phyloP scores from a whole-genome alignment of 2,329 filamentous ascomycete species.

The Penicillium sp. region DNA sequence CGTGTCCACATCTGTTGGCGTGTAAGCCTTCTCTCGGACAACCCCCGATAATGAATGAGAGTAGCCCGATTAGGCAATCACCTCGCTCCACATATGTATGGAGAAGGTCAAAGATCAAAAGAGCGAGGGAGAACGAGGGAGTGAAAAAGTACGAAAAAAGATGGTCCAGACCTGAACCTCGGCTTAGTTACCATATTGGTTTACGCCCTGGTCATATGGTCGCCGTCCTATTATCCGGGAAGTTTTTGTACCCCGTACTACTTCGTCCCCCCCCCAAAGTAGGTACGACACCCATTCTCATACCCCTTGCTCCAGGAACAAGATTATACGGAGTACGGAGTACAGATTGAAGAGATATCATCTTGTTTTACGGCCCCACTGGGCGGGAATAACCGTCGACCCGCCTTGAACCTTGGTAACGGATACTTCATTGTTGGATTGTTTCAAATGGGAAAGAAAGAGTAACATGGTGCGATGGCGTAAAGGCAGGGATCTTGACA shows the following conservation, averaged over 20 bases:
- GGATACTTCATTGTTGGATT: conserved; percentile 1
- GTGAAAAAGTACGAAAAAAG: neutral
- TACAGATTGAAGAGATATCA: neutral
- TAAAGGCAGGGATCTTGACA: neutral
- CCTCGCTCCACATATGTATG: neutral
- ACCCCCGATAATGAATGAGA: neutral
- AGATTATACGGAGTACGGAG: neutral
- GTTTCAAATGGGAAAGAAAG: neutral
- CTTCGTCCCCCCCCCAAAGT: neutral
- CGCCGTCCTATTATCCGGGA: neutral
- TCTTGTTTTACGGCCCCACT: conserved; percentile 4
- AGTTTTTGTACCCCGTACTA: neutral
- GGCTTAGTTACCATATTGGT: conserved; percentile 1
- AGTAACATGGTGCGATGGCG: neutral
- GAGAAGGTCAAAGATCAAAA: neutral
- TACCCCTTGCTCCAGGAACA: neutral
- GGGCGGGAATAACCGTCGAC: conserved; percentile 8
- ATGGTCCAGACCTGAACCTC: neutral
- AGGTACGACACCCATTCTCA: neutral
- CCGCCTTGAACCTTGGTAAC: neutral
- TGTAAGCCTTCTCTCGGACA: neutral
- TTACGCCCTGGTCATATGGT: neutral
- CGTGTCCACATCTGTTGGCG: conserved; percentile 1
- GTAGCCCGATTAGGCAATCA: neutral
- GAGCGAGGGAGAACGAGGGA: neutral